Conservation (phyloP, 352 stramenopile genomes). For the Peronospora belbahrii region DNA sequence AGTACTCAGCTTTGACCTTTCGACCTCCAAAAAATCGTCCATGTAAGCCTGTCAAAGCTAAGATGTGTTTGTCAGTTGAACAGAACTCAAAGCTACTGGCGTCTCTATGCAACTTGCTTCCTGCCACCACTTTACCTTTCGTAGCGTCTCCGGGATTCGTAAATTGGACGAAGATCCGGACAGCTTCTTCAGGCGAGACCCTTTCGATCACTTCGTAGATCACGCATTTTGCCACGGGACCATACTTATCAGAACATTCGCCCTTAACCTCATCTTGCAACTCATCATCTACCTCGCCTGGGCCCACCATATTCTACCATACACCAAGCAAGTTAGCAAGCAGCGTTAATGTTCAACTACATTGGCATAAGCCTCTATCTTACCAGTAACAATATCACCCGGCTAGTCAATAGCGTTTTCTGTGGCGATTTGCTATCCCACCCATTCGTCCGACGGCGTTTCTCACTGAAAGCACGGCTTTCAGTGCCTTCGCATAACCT, state of each 20-base stretch:
- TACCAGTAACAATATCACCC: slow-evolving; percentile 33
- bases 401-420: slow-evolving; percentile 5
- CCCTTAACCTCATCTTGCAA: slow-evolving; percentile 84
- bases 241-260: slow-evolving; percentile 81
- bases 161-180: slow-evolving; percentile 89
- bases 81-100: background rate
- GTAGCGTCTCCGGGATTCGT: slow-evolving; percentile 49
- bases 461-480: slow-evolving; percentile 5
- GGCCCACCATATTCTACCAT: slow-evolving; percentile 86
- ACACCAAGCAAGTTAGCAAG: slow-evolving; percentile 1
- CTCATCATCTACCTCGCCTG: slow-evolving; percentile 84
- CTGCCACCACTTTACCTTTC: slow-evolving; percentile 44
- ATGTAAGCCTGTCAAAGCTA: slow-evolving; percentile 75
- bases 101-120: background rate
- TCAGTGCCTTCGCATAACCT: background rate
- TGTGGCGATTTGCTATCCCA: slow-evolving; percentile 19
- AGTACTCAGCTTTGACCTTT: slow-evolving; percentile 74
- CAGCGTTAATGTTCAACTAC: background rate
- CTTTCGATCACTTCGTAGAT: slow-evolving; percentile 56
- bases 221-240: slow-evolving; percentile 65
- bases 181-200: slow-evolving; percentile 54
- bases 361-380: background rate
- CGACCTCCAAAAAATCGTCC: slow-evolving; percentile 86
- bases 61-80: background rate
- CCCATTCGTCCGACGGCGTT: slow-evolving; percentile 19